Base-by-base conservation (phyloP, 192 early-diverging fungal species). In the Coemansia sp. region DNA sequence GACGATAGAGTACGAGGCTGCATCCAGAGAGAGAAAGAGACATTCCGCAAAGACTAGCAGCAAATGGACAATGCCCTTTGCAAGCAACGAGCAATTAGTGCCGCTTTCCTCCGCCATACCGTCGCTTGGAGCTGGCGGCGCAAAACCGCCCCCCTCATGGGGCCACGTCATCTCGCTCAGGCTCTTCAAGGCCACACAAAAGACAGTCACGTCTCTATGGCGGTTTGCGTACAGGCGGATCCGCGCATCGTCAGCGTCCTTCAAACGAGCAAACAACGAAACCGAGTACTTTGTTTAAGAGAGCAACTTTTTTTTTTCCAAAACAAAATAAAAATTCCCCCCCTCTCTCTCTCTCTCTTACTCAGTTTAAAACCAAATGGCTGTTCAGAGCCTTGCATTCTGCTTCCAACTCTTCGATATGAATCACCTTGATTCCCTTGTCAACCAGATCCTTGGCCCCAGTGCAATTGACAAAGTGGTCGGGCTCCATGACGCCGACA, bases 401-500 rank as follows among this genome's bases (percentile, higher is more conserved):
- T 9, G 88, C 75, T 56, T 92, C 89, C 2, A 91, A 77, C 45
- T 89, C 88, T 0, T 79, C 79, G 11, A 98, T 68, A 48, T 86
- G 73, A n/a, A 87, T 80, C 0, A 98, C 93, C 3, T 79, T 52
- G 7, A 98, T 83, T 11, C 93, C 95, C 4, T 75, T 48, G 15
- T 86, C 60, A 9, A 70, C 33, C 65, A 99, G 79, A 17, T 89
- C 62, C 38, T 83, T 65, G 0, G 87, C 80, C 0, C 96, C 95
- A n/a, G 84, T 83, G 76, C 93, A 96, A n/a, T 70, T 9, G 17
- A 98, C 90, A 83, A 99, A 93, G 34, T 88, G 87, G 20, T 86
- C 76, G 9, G 97, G 97, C 69, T 99, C 97, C 23, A 65, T 71
- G 2, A 94, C 85, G 0, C 93, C 97, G 25, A 96, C 75, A 15